Evolutionary conservation across 768 basidiomycete genomes (phyloP), one percentile per base, ranked within the genome.

Genomic region (Suillus tomentosus): DNA sequence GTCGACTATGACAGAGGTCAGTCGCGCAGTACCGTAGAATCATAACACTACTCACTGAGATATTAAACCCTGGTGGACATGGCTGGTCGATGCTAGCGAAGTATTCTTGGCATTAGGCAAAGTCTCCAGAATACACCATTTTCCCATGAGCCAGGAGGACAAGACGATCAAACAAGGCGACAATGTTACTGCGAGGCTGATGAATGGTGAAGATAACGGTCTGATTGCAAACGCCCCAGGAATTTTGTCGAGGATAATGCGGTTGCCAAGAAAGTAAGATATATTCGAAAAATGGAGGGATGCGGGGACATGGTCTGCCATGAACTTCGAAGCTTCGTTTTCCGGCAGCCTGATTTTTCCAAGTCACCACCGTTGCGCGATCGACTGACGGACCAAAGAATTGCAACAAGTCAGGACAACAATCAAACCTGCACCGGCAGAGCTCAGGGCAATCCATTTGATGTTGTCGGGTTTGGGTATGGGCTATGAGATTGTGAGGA

Each of bases 131-230:
- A 76, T 95, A 97, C 6, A 96, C 88, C 9, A 90, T 76, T 70
- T 88, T 91, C 2, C 97, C 97, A 59, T 85, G 83, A 0, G 93
- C 93, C 17, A 99, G 82, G 3, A 99, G 80, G 3, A 99, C 76
- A 37, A 99, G 82, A 65, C 96, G 90, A 73, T 99, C 96, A 68
- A 99, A 99, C 15, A 99, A 80, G 0, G 94, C 89, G 15, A 99
- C 96, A 69, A 99, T 99, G 77, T 98, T 98, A 74, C 94, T 95
- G 59, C 96, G 89, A 15, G 96, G 97, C 75, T 99, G 97, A 71
- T 99, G 97, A 63, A 99, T 99, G 0, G 96, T 99, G 79, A 99
- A 97, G 64, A 99, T 83, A 60, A 99, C 94, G 0, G 96, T 99
- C 40, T 96, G 89, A 67, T 96, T 94, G 77, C 94, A 99, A 69